Conservation (phyloP, 495 filamentous ascomycete genomes). For the Hypoxylon perforatum region DNA sequence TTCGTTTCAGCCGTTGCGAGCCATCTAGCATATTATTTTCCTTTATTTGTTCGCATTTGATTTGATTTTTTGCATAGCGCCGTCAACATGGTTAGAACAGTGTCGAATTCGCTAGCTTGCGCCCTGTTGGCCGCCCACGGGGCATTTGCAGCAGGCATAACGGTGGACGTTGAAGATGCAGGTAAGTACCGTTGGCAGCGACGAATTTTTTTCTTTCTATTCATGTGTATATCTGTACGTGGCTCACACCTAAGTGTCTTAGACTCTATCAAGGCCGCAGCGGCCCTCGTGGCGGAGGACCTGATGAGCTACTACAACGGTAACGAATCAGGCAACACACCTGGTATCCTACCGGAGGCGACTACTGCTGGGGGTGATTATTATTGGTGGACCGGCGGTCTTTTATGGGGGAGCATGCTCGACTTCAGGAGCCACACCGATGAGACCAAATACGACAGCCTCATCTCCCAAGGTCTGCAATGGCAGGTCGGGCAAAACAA, state of each 20-base stretch:
- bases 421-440: constrained; percentile 79
- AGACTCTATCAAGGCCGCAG: constrained; percentile 67
- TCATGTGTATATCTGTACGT: too few species aligned
- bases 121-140: constrained; percentile 35
- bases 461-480: constrained; percentile 66
- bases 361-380: constrained; percentile 41
- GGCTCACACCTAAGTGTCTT: constrained; percentile 7
- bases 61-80: neutral
- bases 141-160: constrained; percentile 30
- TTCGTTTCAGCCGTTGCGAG: neutral
- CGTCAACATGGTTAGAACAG: constrained; percentile 32
- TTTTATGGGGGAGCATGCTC: constrained; percentile 72
- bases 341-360: constrained; percentile 60
- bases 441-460: constrained; percentile 71
- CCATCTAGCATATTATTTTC: constrained; percentile 5
- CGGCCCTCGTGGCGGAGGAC: constrained; percentile 64
- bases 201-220: neutral
- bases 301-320: constrained; percentile 68
- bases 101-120: constrained; percentile 17
- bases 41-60: constrained; percentile 2
- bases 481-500: constrained; percentile 65
- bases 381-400: constrained; percentile 69
- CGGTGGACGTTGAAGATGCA: constrained; percentile 39
- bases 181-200: constrained; percentile 22
- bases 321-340: constrained; percentile 60